Percentiles rank a stretch among this genome's conserved stretches.
Evolutionary conservation across 805 yeast genomes (phyloP).

Genomic region (Barnettozyma wickerhamii): DNA sequence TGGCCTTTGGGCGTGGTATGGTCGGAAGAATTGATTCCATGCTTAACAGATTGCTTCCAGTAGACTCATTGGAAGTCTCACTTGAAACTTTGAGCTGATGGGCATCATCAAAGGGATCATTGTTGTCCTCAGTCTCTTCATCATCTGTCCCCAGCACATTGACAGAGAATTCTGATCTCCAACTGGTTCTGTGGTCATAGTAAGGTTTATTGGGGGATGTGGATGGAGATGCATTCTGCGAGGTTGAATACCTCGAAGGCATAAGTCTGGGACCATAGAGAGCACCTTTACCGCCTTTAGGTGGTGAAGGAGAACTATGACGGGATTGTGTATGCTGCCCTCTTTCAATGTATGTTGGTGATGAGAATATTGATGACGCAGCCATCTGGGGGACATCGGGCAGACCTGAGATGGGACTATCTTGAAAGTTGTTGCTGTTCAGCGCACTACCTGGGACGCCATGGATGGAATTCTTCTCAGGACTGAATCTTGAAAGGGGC

Average conservation of each 20-base stretch:
- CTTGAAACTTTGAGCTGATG: conserved; percentile 1
- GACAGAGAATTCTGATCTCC: conserved; percentile 24
- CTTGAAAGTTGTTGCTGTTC: conserved; percentile 12
- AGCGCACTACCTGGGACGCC: not conserved
- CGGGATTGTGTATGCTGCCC: not conserved
- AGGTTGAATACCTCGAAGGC: conserved; percentile 11
- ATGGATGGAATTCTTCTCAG: conserved; percentile 7
- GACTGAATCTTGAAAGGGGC: conserved; percentile 5
- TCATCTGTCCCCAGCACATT: conserved; percentile 13
- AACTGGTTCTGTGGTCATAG: conserved; percentile 26
- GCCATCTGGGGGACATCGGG: conserved; percentile 22
- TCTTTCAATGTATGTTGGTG: not conserved
- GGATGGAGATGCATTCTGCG: conserved; percentile 14
- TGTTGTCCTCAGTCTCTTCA: conserved; percentile 3
- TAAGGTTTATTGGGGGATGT: conserved; percentile 24
- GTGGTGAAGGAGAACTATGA: conserved; percentile 17
- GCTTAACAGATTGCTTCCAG: conserved; percentile 1
- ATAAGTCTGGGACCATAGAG: conserved; percentile 22
- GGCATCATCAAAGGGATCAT: conserved; percentile 3
- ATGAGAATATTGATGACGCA: conserved; percentile 9
- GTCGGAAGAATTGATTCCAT: conserved; percentile 14
- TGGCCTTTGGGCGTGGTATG: not conserved
- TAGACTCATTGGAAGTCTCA: conserved; percentile 6
- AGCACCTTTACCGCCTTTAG: conserved; percentile 11
- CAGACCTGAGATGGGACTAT: conserved; percentile 14